Evolutionary conservation across 805 yeast species (phyloP).

Genomic region (Cyberlindnera sargentensis): DNA sequence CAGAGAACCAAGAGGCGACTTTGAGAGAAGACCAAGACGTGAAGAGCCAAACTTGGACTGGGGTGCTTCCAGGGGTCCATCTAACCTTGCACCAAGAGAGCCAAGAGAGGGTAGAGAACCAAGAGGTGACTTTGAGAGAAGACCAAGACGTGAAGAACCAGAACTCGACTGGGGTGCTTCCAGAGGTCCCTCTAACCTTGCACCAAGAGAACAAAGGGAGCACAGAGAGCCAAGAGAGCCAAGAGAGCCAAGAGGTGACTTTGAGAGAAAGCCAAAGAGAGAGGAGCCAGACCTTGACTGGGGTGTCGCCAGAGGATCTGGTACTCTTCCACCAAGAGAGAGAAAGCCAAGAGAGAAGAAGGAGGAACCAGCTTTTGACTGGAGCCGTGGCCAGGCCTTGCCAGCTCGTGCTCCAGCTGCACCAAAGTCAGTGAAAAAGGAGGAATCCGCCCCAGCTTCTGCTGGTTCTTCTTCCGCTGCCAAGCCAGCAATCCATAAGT

Average conservation of each 20-base stretch:
- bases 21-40: conserved; percentile 28
- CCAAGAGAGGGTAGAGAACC: conserved; percentile 23
- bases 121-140: conserved; percentile 20
- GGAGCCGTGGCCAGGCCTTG: conserved; percentile 23
- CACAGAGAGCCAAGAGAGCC: conserved; percentile 21
- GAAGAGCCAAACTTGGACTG: conserved; percentile 58
- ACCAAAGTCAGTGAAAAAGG: not conserved
- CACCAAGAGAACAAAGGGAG: conserved; percentile 16
- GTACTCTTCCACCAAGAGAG: conserved; percentile 21
- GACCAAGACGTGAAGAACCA: conserved; percentile 41
- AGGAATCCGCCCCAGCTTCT: not conserved
- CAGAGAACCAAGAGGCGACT: conserved; percentile 39
- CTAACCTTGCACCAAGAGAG: conserved; percentile 20
- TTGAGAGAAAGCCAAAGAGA: conserved; percentile 29
- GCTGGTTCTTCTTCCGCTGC: conserved; percentile 4
- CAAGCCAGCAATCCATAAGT: conserved; percentile 32
- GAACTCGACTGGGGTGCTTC: conserved; percentile 53
- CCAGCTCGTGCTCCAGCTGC: conserved; percentile 11
- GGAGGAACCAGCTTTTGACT: conserved; percentile 33
- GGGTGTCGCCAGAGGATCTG: conserved; percentile 34
- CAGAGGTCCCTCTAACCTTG: conserved; percentile 23
- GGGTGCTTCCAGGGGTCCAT: conserved; percentile 34
- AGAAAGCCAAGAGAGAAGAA: conserved; percentile 13
- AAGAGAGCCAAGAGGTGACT: conserved; percentile 23
- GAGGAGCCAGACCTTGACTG: conserved; percentile 58